These are phyloP conservation scores for Fraxinus xanthoxyloides DNA, from an alignment of 305 asterid species.

Conservation along the genomic window DNA sequence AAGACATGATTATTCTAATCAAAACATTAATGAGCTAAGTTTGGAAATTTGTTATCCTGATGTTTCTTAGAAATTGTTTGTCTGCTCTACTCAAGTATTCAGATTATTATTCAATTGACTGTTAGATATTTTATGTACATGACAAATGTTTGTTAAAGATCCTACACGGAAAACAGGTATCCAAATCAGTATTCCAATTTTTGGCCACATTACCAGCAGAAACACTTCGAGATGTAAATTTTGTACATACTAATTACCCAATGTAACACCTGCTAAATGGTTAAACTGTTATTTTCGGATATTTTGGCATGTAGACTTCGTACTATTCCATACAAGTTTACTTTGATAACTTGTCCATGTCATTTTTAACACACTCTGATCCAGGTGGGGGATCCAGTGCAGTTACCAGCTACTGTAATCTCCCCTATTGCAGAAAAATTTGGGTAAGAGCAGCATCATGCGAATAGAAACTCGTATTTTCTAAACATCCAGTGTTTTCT, in stretches of 20 bases:
- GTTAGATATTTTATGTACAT: background rate
- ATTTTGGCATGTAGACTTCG: background rate
- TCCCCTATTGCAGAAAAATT: slow-evolving; percentile 68
- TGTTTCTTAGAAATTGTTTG: background rate
- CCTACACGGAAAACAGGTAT: background rate
- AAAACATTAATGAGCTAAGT: background rate
- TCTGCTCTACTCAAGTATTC: background rate
- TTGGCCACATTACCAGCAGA: background rate
- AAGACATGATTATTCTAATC: background rate
- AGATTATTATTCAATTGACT: background rate
- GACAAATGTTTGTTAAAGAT: background rate
- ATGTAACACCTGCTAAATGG: background rate
- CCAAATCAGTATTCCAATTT: background rate
- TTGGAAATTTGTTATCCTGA: background rate
- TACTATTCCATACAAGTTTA: background rate
- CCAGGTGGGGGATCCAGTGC: slow-evolving; percentile 98
- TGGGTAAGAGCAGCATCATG: slow-evolving; percentile 54
- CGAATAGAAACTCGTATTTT: slow-evolving; percentile 7
- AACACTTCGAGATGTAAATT: background rate
- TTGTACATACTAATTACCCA: background rate
- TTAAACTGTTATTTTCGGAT: background rate
- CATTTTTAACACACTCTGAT: slow-evolving; percentile 11
- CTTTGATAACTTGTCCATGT: background rate
- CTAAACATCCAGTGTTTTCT: background rate
- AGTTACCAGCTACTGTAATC: slow-evolving; percentile 95